phyloP scores from a whole-genome alignment of 1,139 yeast genomes.

The Pichia kudriavzevii region DNA sequence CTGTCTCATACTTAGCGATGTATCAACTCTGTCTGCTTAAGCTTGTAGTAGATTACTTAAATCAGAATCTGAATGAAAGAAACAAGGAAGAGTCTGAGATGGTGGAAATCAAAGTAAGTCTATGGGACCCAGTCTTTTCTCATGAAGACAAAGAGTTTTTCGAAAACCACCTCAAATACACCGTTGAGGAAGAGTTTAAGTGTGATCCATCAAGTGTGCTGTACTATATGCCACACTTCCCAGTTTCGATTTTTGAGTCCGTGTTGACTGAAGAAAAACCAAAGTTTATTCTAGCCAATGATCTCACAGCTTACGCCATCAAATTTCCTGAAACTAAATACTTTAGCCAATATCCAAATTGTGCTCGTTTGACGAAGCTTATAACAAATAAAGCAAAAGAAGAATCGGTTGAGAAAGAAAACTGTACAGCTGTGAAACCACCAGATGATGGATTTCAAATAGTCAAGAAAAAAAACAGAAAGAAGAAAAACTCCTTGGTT shows the following conservation, averaged over 20 bases:
- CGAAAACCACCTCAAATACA: conserved; percentile 16
- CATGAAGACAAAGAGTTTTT: conserved; percentile 31
- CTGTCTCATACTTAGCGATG: conserved; percentile 20
- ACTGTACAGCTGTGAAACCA: not conserved
- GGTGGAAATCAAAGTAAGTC: conserved; percentile 22
- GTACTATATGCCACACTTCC: conserved; percentile 49
- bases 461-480: conserved; percentile 27
- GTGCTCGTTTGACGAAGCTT: conserved; percentile 28
- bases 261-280: conserved; percentile 32
- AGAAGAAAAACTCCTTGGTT: conserved; percentile 24
- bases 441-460: conserved; percentile 28
- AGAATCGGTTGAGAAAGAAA: conserved; percentile 7
- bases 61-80: no score
- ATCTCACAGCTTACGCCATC: conserved; percentile 38
- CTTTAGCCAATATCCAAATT: conserved; percentile 31
- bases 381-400: not conserved
- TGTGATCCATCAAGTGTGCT: conserved; percentile 9
- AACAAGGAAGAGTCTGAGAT: no score
- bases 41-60: conserved; percentile 14
- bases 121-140: conserved; percentile 44
- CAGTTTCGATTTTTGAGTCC: conserved; percentile 36
- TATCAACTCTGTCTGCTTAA: conserved; percentile 24
- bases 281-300: conserved; percentile 36
- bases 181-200: conserved; percentile 24
- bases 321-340: conserved; percentile 34